Conservation (phyloP, 441 rosid species). For the Corymbia calophylla region DNA sequence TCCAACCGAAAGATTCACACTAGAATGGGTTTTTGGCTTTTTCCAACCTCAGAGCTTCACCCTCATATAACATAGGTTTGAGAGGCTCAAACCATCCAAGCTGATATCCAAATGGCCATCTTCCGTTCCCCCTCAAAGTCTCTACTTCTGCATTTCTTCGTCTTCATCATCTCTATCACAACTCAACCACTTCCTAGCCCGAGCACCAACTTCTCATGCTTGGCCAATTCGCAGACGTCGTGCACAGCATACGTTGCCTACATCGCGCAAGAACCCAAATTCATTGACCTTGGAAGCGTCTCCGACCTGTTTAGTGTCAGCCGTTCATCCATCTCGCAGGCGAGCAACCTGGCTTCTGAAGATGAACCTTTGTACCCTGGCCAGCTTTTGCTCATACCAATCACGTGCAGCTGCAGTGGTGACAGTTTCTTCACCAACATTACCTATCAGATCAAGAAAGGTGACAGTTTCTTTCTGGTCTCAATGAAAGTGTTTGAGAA, state of each 20-base stretch:
- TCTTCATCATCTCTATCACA: background rate
- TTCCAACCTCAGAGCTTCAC: background rate
- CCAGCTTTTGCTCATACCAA: conserved; percentile 49
- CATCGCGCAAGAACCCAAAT: conserved; percentile 24
- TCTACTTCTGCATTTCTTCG: conserved; percentile 7
- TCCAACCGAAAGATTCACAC: conserved; percentile 8
- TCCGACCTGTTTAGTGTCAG: conserved; percentile 41
- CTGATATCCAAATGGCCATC: conserved; percentile 21
- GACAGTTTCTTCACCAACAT: conserved; percentile 37
- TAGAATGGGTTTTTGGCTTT: conserved; percentile 6
- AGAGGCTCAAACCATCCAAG: background rate
- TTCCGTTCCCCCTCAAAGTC: conserved; percentile 3
- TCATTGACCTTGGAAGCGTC: conserved; percentile 30
- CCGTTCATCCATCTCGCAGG: conserved; percentile 25
- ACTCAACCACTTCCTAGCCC: conserved; percentile 15
- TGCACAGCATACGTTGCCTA: conserved; percentile 39
- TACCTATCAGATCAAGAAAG: conserved; percentile 40
- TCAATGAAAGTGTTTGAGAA: conserved; percentile 30
- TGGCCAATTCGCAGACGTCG: conserved; percentile 2
- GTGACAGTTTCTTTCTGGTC: conserved; percentile 41
- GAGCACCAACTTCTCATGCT: conserved; percentile 33
- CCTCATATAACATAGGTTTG: background rate
- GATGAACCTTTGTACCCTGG: conserved; percentile 27
- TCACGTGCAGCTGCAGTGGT: conserved; percentile 40
- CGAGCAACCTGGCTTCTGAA: conserved; percentile 41